phyloP scores from a whole-genome alignment of 305 asterid species.

The Rubia occidens region DNA sequence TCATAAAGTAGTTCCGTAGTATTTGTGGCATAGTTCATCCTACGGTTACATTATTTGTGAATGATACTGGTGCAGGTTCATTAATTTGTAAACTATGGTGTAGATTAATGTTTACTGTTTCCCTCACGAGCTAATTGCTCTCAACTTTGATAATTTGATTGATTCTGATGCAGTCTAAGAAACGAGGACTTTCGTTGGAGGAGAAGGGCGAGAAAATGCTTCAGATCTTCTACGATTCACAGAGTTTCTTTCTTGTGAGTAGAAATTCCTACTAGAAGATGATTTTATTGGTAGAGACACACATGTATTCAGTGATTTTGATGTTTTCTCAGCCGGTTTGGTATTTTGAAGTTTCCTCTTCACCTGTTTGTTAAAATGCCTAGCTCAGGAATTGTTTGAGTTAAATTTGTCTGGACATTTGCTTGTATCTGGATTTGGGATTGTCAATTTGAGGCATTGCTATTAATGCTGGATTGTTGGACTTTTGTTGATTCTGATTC shows the following conservation, averaged over 20 bases:
- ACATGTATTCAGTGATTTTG: background rate
- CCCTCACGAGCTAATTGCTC: background rate
- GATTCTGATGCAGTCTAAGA: conserved; percentile 19
- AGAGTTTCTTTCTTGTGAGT: conserved; percentile 32
- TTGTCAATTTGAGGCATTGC: background rate
- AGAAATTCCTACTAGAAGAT: background rate
- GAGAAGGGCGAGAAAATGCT: conserved; percentile 96
- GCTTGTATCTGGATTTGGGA: background rate
- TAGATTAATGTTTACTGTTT: background rate
- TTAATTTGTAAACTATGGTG: background rate
- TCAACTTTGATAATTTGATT: background rate
- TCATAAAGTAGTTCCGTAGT: background rate
- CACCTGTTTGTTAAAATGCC: background rate
- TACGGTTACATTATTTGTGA: background rate
- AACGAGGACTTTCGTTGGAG: conserved; percentile 88
- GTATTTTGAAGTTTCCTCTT: background rate
- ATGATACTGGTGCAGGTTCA: background rate
- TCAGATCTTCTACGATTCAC: conserved; percentile 80
- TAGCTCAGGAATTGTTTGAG: background rate
- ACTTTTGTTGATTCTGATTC: conserved; percentile 2
- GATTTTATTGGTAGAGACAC: background rate
- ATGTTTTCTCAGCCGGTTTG: background rate
- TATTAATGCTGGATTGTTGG: background rate
- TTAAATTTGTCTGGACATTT: background rate
- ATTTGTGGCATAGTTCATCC: background rate